phyloP scores from a whole-genome alignment of 768 basidiomycete genomes.

The Rhodotorula graminis region DNA sequence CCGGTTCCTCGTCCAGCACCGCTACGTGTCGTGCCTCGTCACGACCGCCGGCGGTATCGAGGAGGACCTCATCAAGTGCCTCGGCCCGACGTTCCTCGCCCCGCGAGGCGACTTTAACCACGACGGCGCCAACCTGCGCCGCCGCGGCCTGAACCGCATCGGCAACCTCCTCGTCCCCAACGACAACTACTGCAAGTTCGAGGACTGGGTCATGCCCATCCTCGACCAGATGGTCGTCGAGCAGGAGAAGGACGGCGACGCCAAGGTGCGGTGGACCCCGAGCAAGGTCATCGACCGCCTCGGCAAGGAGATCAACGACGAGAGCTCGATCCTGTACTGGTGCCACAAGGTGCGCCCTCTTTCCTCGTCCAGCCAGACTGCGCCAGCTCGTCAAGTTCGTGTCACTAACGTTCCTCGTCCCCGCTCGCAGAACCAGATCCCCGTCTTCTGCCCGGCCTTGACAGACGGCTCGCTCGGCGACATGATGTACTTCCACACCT shows the following conservation, averaged over 20 bases:
- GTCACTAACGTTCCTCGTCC: background rate
- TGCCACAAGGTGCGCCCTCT: conserved; percentile 78
- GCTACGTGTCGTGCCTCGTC: conserved; percentile 79
- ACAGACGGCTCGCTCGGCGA: conserved; percentile 98
- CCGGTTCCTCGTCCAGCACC: conserved; percentile 84
- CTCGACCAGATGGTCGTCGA: conserved; percentile 84
- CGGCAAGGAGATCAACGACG: conserved; percentile 96
- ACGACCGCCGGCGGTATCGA: conserved; percentile 98
- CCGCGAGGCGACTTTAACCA: conserved; percentile 68
- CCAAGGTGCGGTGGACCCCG: conserved; percentile 75
- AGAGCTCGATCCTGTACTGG: conserved; percentile 98
- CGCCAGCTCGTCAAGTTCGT: background rate
- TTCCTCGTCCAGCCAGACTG: background rate
- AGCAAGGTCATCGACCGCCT: conserved; percentile 83
- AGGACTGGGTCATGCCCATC: conserved; percentile 97
- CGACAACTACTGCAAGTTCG: conserved; percentile 98
- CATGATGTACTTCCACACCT: conserved; percentile 99
- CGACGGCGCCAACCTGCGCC: conserved; percentile 79
- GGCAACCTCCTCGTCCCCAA: conserved; percentile 96
- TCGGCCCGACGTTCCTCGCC: conserved; percentile 91
- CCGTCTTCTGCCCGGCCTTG: conserved; percentile 95
- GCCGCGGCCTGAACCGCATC: conserved; percentile 90
- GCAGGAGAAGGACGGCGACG: conserved; percentile 66
- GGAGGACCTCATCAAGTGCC: conserved; percentile 98
- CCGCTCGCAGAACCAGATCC: conserved; percentile 80